phyloP scores from a whole-genome alignment of 352 stramenopile species.

The Phytophthora aleatoria region DNA sequence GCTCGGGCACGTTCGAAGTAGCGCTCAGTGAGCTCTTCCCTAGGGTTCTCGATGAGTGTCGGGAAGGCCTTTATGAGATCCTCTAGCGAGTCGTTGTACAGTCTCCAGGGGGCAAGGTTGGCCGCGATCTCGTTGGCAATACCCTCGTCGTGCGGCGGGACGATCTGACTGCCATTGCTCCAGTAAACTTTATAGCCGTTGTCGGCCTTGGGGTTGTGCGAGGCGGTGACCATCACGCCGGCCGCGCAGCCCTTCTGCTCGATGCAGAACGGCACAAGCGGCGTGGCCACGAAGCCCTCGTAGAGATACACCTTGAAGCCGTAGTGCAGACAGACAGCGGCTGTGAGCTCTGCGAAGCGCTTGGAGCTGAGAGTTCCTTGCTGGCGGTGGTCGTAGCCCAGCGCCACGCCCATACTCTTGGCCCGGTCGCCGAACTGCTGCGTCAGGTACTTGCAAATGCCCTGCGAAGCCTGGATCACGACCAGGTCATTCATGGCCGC shows the following conservation, averaged over 20 bases:
- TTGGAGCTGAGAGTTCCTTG: conserved; percentile 83
- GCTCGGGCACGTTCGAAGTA: conserved; percentile 73
- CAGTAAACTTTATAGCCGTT: conserved; percentile 99
- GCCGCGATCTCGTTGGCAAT: conserved; percentile 92
- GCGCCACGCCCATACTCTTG: conserved; percentile 80
- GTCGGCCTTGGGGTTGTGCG: conserved; percentile 98
- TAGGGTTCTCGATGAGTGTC: conserved; percentile 67
- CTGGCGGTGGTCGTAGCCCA: conserved; percentile 92
- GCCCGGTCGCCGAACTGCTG: conserved; percentile 71
- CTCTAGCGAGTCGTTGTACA: conserved; percentile 60
- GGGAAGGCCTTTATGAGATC: conserved; percentile 39
- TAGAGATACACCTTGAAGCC: conserved; percentile 93
- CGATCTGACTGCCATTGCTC: conserved; percentile 97
- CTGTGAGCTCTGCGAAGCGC: conserved; percentile 87
- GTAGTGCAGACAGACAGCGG: conserved; percentile 76
- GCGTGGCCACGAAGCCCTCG: conserved; percentile 94
- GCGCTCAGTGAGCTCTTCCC: conserved; percentile 58
- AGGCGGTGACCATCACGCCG: conserved; percentile 95
- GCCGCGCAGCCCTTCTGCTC: conserved; percentile 79
- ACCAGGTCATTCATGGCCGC: conserved; percentile 94
- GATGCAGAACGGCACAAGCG: conserved; percentile 91
- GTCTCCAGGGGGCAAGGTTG: conserved; percentile 90
- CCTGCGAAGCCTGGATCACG: conserved; percentile 91
- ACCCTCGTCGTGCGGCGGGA: conserved; percentile 93
- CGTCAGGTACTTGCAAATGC: conserved; percentile 88